phyloP scores from a whole-genome alignment of 192 early-diverging fungal species.

The Kickxella alabastrina region DNA sequence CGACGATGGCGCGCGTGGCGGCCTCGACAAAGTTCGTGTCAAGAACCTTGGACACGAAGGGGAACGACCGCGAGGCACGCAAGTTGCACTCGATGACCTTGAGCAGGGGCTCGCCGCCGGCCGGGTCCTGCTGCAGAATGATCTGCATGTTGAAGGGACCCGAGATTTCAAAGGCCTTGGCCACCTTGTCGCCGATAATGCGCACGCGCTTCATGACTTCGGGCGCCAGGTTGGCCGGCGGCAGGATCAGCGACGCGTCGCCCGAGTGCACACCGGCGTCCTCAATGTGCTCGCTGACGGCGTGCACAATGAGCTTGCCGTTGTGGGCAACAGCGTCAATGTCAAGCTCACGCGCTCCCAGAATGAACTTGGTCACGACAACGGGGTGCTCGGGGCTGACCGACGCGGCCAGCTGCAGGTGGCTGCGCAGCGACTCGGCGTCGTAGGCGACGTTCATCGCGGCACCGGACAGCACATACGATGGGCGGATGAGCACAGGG shows the following conservation, averaged over 20 bases:
- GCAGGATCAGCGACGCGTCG: slow-evolving; percentile 90
- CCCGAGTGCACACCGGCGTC: slow-evolving; percentile 97
- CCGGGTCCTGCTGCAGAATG: slow-evolving; percentile 59
- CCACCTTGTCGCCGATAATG: slow-evolving; percentile 81
- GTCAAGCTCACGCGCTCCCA: slow-evolving; percentile 90
- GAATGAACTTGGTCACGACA: slow-evolving; percentile 96
- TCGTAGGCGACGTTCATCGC: slow-evolving; percentile 96
- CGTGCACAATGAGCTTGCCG: slow-evolving; percentile 80
- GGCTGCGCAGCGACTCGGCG: slow-evolving; percentile 61
- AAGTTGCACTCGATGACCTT: slow-evolving; percentile 99
- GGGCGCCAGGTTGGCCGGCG: slow-evolving; percentile 58
- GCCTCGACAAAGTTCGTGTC: slow-evolving; percentile 89
- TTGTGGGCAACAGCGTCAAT: slow-evolving; percentile 88
- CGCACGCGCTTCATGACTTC: slow-evolving; percentile 61
- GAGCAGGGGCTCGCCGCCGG: slow-evolving; percentile 52
- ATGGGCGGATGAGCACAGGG: slow-evolving; percentile 93
- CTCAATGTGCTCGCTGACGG: slow-evolving; percentile 94
- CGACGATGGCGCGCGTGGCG: slow-evolving; percentile 78
- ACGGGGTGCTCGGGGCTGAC: slow-evolving; percentile 95
- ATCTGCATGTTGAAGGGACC: slow-evolving; percentile 99
- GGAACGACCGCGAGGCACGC: slow-evolving; percentile 96
- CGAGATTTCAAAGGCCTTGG: slow-evolving; percentile 88
- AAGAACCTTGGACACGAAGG: slow-evolving; percentile 93
- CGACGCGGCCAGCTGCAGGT: slow-evolving; percentile 76
- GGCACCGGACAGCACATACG: slow-evolving; percentile 95